Evolutionary conservation across 495 filamentous ascomycete species (phyloP).

Genomic region (Penicillium riverlandense): DNA sequence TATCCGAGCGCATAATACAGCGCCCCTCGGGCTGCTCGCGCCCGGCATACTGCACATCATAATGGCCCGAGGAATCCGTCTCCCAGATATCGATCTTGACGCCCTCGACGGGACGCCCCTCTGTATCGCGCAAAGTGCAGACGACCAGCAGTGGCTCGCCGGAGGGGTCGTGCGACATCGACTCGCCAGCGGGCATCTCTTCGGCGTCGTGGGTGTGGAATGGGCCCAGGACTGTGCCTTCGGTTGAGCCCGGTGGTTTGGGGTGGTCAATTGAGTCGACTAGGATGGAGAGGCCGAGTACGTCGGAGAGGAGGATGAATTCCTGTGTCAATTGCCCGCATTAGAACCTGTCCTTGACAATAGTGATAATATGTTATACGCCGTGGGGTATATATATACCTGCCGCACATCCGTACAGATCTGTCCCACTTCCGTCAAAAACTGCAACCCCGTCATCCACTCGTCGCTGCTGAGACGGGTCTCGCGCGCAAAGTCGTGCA

Average conservation of each 20-base stretch:
- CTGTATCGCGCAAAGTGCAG: slow-evolving; percentile 65
- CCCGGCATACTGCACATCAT: slow-evolving; percentile 80
- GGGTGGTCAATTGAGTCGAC: slow-evolving; percentile 92
- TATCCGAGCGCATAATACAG: slow-evolving; percentile 66
- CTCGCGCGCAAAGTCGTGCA: slow-evolving; percentile 79
- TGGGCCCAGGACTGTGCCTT: slow-evolving; percentile 85
- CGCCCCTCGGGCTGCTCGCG: slow-evolving; percentile 69
- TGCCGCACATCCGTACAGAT: slow-evolving; percentile 66
- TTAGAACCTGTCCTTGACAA: too few species aligned
- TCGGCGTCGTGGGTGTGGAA: slow-evolving; percentile 91
- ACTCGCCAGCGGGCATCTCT: slow-evolving; percentile 50
- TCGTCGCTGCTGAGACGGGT: slow-evolving; percentile 70
- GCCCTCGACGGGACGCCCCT: slow-evolving; percentile 57
- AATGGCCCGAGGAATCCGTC: slow-evolving; percentile 77
- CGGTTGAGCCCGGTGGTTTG: slow-evolving; percentile 66
- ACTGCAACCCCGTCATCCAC: slow-evolving; percentile 69
- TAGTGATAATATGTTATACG: slow-evolving; percentile 45
- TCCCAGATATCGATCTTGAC: slow-evolving; percentile 93
- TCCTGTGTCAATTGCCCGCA: slow-evolving; percentile 44
- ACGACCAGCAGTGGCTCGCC: slow-evolving; percentile 62
- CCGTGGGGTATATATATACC: slow-evolving; percentile 94
- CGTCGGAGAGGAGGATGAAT: slow-evolving; percentile 91
- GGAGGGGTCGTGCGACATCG: slow-evolving; percentile 60
- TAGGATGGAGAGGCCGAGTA: slow-evolving; percentile 81
- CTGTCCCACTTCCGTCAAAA: slow-evolving; percentile 67